Base-by-base conservation (phyloP, 768 basidiomycete species). In the Lactarius pseudohatsudake region DNA sequence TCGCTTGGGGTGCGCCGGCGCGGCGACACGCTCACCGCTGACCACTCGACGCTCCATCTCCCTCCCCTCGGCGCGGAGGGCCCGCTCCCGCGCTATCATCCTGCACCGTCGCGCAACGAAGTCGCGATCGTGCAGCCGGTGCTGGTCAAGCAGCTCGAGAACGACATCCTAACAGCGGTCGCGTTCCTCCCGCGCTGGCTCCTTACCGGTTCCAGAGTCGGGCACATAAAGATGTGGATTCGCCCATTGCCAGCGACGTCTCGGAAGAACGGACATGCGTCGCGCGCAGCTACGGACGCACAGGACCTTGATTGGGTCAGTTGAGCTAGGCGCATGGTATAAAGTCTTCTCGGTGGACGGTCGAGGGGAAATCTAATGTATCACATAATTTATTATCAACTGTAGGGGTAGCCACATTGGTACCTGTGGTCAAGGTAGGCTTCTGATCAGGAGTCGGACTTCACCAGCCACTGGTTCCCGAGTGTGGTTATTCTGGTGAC, bases 41-140 rank as follows among this genome's bases (percentile, higher is more conserved):
- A 85, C 66, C 80, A 84, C 57, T 88, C 87, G 2, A 81, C 81
- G 3, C 78, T 82, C 20, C 84, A 86, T 70, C 81, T 90, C 18
- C 82, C 85, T 13, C 76, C 81, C 0, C 62, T 80, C 13, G 72
- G 76, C 40, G 72, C 75, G 13, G 85, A 85, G 41, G 79, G 73
- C 45, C 76, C 79, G 3, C 79, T 81, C 15, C 76, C 81, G 34
- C 81, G 86, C 15, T 96, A 88, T 71, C 96, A 98, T 71, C 86
- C 92, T 30, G 92, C 96, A 3, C 96, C 95, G 3, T 91, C 93
- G 2, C 82, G 94, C 28, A 94, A 90, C 69, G 96, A 97, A 70
- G 88, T 96, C 11, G 89, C 94, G 6, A 84, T 91, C 32, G 86
- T 97, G 2, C 95, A 96, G 72, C 94, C 96, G 28, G 93, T 96